Evolutionary conservation across 495 filamentous ascomycete species (phyloP), one percentile per base, ranked within the genome.

Genomic region (Xylaria grammica): DNA sequence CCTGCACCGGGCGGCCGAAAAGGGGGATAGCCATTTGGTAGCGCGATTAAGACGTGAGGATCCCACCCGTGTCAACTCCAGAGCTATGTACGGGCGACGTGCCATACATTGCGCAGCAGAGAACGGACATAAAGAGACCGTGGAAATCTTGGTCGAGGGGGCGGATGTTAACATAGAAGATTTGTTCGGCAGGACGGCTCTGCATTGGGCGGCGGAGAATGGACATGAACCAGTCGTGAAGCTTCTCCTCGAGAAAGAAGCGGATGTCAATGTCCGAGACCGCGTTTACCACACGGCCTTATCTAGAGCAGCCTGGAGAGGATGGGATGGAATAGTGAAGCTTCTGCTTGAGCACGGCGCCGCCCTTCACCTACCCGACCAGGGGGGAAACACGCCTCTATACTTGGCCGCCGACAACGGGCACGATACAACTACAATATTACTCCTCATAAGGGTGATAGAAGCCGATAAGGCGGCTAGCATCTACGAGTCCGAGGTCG

Each of bases 121-220:
- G 51, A 52, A 30, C 52, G 70, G 57, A 55, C 65, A 40, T 30
- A 50, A 42, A 36, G 64, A 48, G 36, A 65, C 13, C 30, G 38
- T 59, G 46, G 54, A 27, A 63, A 3, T 13, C 48, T 26, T 60
- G 3, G 0, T 50, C 29, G 29, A 54, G 13, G 24, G 34, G 32
- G 63, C 48, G 22, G 65, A 65, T 2, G 65, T 65, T 27, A 58
- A 62, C 32, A 58, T 30, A 36, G 56, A 63, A 55, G 57, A 60
- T 27, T n/a, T n/a, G 9, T 50, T 60, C 45, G 57, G 19, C 53
- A 63, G 49, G 50, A 53, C 46, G 4, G 45, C 52, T 34, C 24
- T 65, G 11, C 32, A 27, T 34, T 48, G 29, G 44, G 56, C 42
- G 19, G 40, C 40, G 13, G 62, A 53, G 19, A 54, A 63, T 19